These are phyloP conservation scores for Peterozyma xylosa DNA, from an alignment of 805 yeast genomes.

Conservation along the genomic window DNA sequence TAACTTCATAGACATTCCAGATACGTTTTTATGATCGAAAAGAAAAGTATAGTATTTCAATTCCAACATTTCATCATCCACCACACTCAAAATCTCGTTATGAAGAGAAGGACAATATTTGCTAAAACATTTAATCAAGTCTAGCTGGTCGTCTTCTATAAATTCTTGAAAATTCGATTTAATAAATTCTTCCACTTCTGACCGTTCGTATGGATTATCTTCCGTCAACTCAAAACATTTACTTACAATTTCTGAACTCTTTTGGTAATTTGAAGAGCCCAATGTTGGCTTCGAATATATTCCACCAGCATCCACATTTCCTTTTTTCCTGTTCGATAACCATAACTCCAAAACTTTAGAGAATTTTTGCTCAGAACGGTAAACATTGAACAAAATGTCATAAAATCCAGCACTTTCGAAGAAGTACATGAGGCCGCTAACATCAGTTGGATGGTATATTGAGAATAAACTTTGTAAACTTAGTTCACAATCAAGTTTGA, in stretches of 20 bases:
- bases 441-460: constrained; percentile 51
- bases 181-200: constrained; percentile 19
- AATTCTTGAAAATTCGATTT: constrained; percentile 18
- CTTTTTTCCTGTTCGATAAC: constrained; percentile 22
- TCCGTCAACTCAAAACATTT: constrained; percentile 15
- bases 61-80: constrained; percentile 17
- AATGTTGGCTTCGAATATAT: background rate
- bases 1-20: constrained; percentile 6
- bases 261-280: background rate
- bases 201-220: constrained; percentile 10
- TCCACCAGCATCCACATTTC: constrained; percentile 7
- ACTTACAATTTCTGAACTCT: constrained; percentile 15
- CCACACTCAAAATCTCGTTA: constrained; percentile 22
- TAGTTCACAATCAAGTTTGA: constrained; percentile 59
- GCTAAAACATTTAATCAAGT: constrained; percentile 29
- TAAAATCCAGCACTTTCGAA: constrained; percentile 49
- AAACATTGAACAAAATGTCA: constrained; percentile 51
- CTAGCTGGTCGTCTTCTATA: constrained; percentile 21
- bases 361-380: constrained; percentile 42
- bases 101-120: constrained; percentile 32
- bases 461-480: constrained; percentile 71
- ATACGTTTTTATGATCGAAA: constrained; percentile 15
- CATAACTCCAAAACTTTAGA: constrained; percentile 49
- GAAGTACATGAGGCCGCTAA: constrained; percentile 37
- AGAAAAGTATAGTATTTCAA: constrained; percentile 26